Base-by-base conservation (phyloP, 139 green algal genomes). In the Mychonastes homosphaera region DNA sequence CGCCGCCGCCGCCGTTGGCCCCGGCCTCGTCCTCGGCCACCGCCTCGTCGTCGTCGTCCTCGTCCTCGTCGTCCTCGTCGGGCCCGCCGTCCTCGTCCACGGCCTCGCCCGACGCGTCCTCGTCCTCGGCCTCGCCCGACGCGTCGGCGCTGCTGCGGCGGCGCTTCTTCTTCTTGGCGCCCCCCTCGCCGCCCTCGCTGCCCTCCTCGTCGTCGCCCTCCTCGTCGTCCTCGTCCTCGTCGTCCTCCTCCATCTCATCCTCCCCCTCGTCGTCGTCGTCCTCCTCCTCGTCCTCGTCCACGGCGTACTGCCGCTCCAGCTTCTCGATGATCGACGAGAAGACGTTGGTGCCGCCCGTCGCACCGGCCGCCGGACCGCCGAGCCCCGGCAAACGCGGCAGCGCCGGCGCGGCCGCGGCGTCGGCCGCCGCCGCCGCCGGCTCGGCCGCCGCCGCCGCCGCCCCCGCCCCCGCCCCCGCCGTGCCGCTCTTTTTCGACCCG, bases 271-370 rank as follows among this genome's bases (percentile, higher is more conserved):
- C 29, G 32, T 28, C 18, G 13, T 15, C 29, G 34, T 36, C 12
- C 18, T 2, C 35, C 8, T 30, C 27, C 13, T 24, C 35, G n/a
- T 58, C 13, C 43, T 39, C 24, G 53, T 8, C 6, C 29, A 63
- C 57, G 47, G 44, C 34, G n/a, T 52, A 56, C 4, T 19, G 21
- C 32, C 52, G 58, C 46, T 48, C 35, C 13, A 57, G 46, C 46
- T 48, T 56, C 34, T 65, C 40, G 24, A 65, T 65, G 34, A 65
- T 51, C 26, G 35, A 43, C 34, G 24, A 49, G 44, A 65, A 51
- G 43, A 35, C 26, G 28, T 46, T 55, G 19, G 13, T 26, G 2
- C n/a, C n/a, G n/a, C n/a, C n/a, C n/a, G n/a, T n/a, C n/a, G n/a
- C n/a, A n/a, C n/a, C n/a, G n/a, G n/a, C n/a, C n/a, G n/a, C n/a